phyloP scores from a whole-genome alignment of 23 red algal species.

The Chondrus crispus region DNA sequence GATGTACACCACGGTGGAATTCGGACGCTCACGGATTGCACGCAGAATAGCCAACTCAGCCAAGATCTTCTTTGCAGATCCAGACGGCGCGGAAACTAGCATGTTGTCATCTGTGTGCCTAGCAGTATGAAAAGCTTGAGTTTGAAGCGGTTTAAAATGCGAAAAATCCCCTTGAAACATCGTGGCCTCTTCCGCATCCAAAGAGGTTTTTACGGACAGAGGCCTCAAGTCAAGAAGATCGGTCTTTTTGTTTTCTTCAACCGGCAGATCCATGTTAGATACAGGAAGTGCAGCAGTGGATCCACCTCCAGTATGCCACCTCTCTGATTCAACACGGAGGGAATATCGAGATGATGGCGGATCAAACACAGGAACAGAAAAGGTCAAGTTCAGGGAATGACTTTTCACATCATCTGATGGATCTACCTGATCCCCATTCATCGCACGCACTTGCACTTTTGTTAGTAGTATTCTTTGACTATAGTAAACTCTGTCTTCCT shows the following conservation, averaged over 20 bases:
- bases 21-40: background rate
- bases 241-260: background rate
- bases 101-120: slow-evolving; percentile 58
- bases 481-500: slow-evolving; percentile 74
- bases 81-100: slow-evolving; percentile 49
- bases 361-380: slow-evolving; percentile 77
- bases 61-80: slow-evolving; percentile 49
- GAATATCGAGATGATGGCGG: slow-evolving; percentile 72
- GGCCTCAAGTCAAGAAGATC: slow-evolving; percentile 54
- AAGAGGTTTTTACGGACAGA: background rate
- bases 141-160: slow-evolving; percentile 65
- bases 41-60: slow-evolving; percentile 56
- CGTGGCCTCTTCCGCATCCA: background rate
- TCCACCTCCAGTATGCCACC: slow-evolving; percentile 75
- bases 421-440: background rate
- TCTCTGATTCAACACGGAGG: slow-evolving; percentile 76
- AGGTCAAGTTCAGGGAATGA: slow-evolving; percentile 9
- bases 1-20: background rate
- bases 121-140: slow-evolving; percentile 61
- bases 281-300: slow-evolving; percentile 32
- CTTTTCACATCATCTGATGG: background rate
- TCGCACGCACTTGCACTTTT: slow-evolving; percentile 40
- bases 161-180: slow-evolving; percentile 3
- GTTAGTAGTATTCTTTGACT: slow-evolving; percentile 63
- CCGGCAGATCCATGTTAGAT: background rate